Conservation (phyloP, 768 basidiomycete genomes). For the Lactarius evosmus region DNA sequence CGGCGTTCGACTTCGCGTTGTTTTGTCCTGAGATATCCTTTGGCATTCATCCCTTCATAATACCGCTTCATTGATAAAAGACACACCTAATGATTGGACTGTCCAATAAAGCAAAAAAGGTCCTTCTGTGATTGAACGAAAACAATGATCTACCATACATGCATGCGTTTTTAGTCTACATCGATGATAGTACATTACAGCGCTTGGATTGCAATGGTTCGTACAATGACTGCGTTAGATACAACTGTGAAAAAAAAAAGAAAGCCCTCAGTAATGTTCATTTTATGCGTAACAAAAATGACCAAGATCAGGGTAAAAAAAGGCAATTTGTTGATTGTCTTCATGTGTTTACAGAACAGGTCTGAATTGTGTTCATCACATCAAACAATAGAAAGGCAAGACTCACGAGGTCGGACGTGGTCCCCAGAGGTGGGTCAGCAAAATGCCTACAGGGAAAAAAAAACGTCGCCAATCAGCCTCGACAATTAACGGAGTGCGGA, state of each 20-base stretch:
- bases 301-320: slow-evolving; percentile 32
- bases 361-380: slow-evolving; percentile 57
- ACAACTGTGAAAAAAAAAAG: background rate
- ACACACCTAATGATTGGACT: background rate
- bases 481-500: slow-evolving; percentile 16
- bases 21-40: background rate
- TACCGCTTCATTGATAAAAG: background rate
- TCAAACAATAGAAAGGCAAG: slow-evolving; percentile 28
- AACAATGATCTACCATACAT: slow-evolving; percentile 15
- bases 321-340: slow-evolving; percentile 58
- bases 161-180: slow-evolving; percentile 18
- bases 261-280: background rate
- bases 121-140: slow-evolving; percentile 1
- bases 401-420: slow-evolving; percentile 15
- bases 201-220: background rate
- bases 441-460: background rate
- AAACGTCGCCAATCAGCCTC: slow-evolving; percentile 26
- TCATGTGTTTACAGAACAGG: slow-evolving; percentile 59
- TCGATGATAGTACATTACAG: slow-evolving; percentile 16
- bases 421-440: no score
- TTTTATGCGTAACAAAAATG: background rate
- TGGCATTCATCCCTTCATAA: background rate
- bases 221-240: slow-evolving; percentile 1
- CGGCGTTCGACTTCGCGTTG: background rate
- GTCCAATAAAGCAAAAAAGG: background rate